Evolutionary conservation across 805 yeast species (phyloP).

Genomic region (Torulaspora quercuum): DNA sequence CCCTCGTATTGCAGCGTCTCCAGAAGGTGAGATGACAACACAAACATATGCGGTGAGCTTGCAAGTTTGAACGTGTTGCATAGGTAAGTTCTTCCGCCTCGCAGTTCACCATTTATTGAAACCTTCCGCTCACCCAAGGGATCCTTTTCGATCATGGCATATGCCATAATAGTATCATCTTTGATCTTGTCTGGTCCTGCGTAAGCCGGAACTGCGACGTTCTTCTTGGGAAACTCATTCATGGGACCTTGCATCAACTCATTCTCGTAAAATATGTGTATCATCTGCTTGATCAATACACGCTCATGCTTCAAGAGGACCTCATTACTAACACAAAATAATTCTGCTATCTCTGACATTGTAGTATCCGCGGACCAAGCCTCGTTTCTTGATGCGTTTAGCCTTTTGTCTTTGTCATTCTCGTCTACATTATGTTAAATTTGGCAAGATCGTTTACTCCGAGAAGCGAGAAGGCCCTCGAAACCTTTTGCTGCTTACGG

Average conservation of each 20-base stretch:
- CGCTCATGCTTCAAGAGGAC: constrained; percentile 23
- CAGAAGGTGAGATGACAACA: constrained; percentile 36
- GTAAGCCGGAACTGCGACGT: constrained; percentile 20
- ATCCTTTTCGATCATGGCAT: constrained; percentile 33
- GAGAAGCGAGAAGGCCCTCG: too few relatives aligned
- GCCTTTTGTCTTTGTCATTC: too few relatives aligned
- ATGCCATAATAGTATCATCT: constrained; percentile 13
- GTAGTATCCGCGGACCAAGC: background rate
- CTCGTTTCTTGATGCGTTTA: background rate
- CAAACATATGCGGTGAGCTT: constrained; percentile 28
- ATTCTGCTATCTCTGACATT: constrained; percentile 11
- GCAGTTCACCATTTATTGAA: constrained; percentile 38
- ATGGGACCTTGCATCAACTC: constrained; percentile 26
- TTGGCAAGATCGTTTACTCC: too few relatives aligned
- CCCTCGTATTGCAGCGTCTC: constrained; percentile 42
- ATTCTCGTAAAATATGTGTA: constrained; percentile 19
- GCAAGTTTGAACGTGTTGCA: constrained; percentile 43
- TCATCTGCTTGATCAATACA: constrained; percentile 24
- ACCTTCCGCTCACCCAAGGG: constrained; percentile 47
- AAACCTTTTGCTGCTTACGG: too few relatives aligned
- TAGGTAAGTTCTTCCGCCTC: constrained; percentile 40
- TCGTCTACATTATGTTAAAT: too few relatives aligned
- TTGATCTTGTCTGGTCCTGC: constrained; percentile 13
- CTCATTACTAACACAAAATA: constrained; percentile 7
- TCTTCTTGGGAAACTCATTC: constrained; percentile 21